Conservation (phyloP, 2,329 filamentous ascomycete genomes). For the Pleochaeta shiraiana region DNA sequence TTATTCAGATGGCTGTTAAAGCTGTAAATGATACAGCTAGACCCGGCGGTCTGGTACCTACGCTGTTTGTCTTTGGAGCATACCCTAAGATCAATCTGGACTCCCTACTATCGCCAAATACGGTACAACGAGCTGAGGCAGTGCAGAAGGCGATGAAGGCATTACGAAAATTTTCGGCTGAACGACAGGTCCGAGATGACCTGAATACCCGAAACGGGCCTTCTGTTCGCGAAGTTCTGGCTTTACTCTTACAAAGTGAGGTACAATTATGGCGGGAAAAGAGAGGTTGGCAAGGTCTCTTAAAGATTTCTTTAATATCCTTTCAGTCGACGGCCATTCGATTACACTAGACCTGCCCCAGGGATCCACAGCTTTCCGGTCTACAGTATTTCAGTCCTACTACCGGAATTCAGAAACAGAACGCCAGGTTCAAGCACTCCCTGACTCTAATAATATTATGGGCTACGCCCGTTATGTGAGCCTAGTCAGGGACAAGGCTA, state of each 20-base stretch:
- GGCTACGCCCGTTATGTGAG: too few relatives aligned
- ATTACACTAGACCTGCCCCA: not conserved
- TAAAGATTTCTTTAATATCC: not conserved
- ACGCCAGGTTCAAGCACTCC: not conserved
- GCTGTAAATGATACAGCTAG: too few relatives aligned
- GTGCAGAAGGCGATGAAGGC: conserved; percentile 6
- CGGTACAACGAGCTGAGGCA: not conserved
- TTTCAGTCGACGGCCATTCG: not conserved
- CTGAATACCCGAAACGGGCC: conserved; percentile 4
- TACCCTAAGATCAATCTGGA: not conserved
- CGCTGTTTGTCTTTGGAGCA: not conserved
- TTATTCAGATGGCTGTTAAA: too few relatives aligned
- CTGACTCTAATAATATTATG: not conserved
- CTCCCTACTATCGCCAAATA: not conserved
- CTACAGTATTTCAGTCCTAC: not conserved
- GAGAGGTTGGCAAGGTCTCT: not conserved
- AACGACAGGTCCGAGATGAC: conserved; percentile 4
- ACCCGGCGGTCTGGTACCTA: too few relatives aligned
- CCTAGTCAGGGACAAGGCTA: too few relatives aligned
- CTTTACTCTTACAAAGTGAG: conserved; percentile 2
- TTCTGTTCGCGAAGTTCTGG: not conserved
- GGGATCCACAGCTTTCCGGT: not conserved
- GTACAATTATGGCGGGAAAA: conserved; percentile 6
- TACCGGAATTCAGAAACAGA: not conserved
- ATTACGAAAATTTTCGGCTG: conserved; percentile 1